Conservation (phyloP, 2,329 filamentous ascomycete species). For the Sphaceloma murrayae region DNA sequence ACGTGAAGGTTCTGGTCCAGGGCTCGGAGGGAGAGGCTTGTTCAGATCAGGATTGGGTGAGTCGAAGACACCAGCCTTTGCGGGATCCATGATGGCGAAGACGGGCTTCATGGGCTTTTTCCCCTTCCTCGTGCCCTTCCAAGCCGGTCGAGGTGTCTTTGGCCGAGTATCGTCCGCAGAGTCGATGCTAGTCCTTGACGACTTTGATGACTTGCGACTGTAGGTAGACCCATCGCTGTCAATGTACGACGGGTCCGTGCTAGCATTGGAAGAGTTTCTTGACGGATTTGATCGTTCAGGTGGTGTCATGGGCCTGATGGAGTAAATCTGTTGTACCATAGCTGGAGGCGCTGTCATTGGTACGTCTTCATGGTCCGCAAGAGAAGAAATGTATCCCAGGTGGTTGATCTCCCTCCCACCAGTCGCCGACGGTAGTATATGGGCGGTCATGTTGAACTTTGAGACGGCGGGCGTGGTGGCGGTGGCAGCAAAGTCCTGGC, state of each 20-base stretch:
- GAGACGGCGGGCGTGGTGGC: slow-evolving; percentile 10
- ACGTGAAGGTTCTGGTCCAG: slow-evolving; percentile 10
- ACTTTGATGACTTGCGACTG: slow-evolving; percentile 32
- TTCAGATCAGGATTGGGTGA: slow-evolving; percentile 19
- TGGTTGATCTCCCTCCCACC: not conserved
- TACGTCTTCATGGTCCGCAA: not conserved
- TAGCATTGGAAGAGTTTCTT: slow-evolving; percentile 10
- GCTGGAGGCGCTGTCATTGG: slow-evolving; percentile 5
- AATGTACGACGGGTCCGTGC: slow-evolving; percentile 12
- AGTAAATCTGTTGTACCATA: not conserved
- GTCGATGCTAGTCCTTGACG: slow-evolving; percentile 34
- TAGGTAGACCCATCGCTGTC: slow-evolving; percentile 29
- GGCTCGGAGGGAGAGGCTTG: slow-evolving; percentile 22
- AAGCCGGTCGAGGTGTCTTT: slow-evolving; percentile 6
- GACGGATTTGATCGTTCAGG: slow-evolving; percentile 10
- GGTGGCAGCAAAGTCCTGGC: slow-evolving; percentile 9
- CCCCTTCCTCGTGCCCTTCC: slow-evolving; percentile 10
- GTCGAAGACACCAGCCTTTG: slow-evolving; percentile 25
- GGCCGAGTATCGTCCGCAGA: slow-evolving; percentile 17
- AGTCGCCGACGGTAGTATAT: slow-evolving; percentile 4
- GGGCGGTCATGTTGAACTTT: slow-evolving; percentile 15
- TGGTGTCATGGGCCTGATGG: not conserved
- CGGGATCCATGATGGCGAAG: slow-evolving; percentile 22
- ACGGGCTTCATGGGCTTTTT: slow-evolving; percentile 8
- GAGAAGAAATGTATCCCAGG: slow-evolving; percentile 2